These are phyloP conservation scores for Aspergillus niger DNA, from an alignment of 2,329 filamentous ascomycete species.

Conservation along the genomic window DNA sequence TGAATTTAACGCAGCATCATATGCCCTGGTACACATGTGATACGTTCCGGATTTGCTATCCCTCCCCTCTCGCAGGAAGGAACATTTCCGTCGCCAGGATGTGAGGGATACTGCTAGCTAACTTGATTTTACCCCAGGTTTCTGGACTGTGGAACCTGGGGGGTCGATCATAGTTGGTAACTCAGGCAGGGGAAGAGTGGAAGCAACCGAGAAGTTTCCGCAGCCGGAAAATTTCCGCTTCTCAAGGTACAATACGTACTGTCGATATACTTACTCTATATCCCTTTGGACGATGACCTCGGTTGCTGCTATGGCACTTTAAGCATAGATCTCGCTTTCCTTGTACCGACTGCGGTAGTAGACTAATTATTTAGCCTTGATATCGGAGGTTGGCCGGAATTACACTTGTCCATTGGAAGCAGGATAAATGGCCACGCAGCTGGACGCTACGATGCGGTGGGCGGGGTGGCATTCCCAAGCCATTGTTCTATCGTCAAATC, in stretches of 20 bases:
- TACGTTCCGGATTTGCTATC: not conserved
- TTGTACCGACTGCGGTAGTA: too few species aligned
- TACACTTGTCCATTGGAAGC: not conserved
- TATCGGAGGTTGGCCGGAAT: not conserved
- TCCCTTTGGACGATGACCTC: not conserved
- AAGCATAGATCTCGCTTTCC: too few species aligned
- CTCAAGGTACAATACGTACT: not conserved
- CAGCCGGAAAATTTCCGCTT: slow-evolving; percentile 28
- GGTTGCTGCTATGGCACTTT: too few species aligned
- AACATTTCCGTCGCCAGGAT: slow-evolving; percentile 25
- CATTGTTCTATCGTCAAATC: too few species aligned
- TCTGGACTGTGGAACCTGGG: not conserved
- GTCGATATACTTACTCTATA: not conserved
- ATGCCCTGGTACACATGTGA: not conserved
- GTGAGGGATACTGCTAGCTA: not conserved
- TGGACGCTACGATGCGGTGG: not conserved
- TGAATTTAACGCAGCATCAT: slow-evolving; percentile 10
- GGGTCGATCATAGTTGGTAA: slow-evolving; percentile 2
- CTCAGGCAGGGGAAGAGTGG: not conserved
- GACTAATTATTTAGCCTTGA: not conserved
- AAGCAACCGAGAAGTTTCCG: slow-evolving; percentile 26
- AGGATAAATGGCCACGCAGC: not conserved
- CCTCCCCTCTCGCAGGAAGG: slow-evolving; percentile 16
- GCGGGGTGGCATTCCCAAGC: too few species aligned
- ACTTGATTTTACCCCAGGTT: slow-evolving; percentile 14